Evolutionary conservation across 805 yeast genomes (phyloP).

Genomic region (Kodamaea hsintzibuensis): DNA sequence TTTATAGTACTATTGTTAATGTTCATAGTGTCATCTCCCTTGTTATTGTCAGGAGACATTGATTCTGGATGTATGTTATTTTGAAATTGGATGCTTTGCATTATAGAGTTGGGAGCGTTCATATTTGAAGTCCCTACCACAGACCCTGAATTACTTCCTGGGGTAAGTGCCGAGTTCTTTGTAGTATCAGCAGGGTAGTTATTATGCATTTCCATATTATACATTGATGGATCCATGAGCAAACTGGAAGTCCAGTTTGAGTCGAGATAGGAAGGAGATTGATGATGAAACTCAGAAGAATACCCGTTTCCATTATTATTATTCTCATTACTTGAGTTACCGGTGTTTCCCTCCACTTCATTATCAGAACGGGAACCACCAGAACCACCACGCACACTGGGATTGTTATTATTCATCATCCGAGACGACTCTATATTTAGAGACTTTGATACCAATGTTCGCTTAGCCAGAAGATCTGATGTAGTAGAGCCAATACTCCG

Average conservation of each 20-base stretch:
- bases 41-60: neutral
- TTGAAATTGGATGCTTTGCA: conserved; percentile 34
- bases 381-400: neutral
- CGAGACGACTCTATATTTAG: neutral
- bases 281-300: conserved; percentile 6
- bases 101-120: conserved; percentile 21
- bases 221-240: conserved; percentile 33
- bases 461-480: neutral
- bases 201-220: conserved; percentile 31
- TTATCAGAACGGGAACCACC: neutral
- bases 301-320: conserved; percentile 6
- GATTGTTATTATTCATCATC: neutral
- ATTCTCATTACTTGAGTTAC: neutral
- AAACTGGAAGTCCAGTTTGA: conserved; percentile 36
- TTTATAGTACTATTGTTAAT: neutral
- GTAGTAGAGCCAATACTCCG: neutral
- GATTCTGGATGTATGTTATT: conserved; percentile 21
- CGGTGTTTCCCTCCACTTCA: neutral
- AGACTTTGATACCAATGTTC: neutral
- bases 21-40: neutral
- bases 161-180: conserved; percentile 2
- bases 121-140: neutral
- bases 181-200: neutral
- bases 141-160: neutral
- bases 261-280: conserved; percentile 19